These are phyloP conservation scores for Erysimum pusillum DNA, from an alignment of 441 rosid genomes.

Conservation along the genomic window DNA sequence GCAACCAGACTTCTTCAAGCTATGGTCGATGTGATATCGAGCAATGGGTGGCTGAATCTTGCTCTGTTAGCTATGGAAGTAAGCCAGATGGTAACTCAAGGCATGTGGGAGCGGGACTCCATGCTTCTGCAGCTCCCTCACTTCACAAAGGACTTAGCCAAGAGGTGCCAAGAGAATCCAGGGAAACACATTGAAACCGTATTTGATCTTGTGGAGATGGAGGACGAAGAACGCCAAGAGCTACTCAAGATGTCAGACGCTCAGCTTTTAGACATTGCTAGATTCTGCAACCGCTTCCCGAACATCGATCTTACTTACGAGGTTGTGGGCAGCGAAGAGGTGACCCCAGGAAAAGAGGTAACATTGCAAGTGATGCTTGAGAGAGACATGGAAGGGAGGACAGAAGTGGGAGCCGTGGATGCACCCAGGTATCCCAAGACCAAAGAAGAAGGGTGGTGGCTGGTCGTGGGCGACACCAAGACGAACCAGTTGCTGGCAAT, in stretches of 20 bases:
- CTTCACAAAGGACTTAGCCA: conserved; percentile 84
- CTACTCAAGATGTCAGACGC: conserved; percentile 77
- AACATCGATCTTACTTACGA: conserved; percentile 82
- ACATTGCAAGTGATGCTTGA: conserved; percentile 77
- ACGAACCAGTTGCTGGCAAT: conserved; percentile 87
- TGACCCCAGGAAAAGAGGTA: conserved; percentile 72
- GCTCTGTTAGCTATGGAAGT: conserved; percentile 97
- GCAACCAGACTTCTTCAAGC: conserved; percentile 85
- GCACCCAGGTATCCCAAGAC: conserved; percentile 79
- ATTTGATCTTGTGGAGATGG: conserved; percentile 95
- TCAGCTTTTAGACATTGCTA: conserved; percentile 81
- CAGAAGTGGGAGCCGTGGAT: conserved; percentile 87
- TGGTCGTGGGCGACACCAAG: conserved; percentile 86
- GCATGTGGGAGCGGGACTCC: conserved; percentile 97
- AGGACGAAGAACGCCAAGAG: conserved; percentile 81
- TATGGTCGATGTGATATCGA: conserved; percentile 91
- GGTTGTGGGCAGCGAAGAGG: conserved; percentile 64
- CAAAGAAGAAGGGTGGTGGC: conserved; percentile 99
- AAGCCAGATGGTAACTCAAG: conserved; percentile 98
- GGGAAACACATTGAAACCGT: conserved; percentile 82
- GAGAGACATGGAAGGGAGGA: conserved; percentile 82
- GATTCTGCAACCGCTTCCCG: conserved; percentile 89
- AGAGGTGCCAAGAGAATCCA: conserved; percentile 87
- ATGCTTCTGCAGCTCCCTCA: conserved; percentile 96
- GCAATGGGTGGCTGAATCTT: conserved; percentile 91